Percentiles rank a stretch among this genome's conserved stretches.
These are phyloP conservation scores for Pichia sp. DNA, from an alignment of 1,139 yeast species.

Conservation along the genomic window DNA sequence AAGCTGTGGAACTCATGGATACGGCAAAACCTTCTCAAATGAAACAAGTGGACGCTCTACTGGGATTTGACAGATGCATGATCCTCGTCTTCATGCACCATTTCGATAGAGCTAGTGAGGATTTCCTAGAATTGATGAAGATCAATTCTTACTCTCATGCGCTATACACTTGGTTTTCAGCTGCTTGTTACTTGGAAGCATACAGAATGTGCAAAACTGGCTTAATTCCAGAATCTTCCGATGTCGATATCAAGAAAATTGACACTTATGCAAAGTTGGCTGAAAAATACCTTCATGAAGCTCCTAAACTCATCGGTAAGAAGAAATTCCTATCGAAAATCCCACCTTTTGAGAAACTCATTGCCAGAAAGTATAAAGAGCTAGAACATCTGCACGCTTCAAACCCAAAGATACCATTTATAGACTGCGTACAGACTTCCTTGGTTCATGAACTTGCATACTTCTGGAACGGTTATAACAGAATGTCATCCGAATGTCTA, in stretches of 20 bases:
- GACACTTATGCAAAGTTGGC: conserved; percentile 53
- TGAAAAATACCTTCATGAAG: conserved; percentile 50
- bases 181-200: conserved; percentile 75
- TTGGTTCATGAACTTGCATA: conserved; percentile 80
- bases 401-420: conserved; percentile 35
- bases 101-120: conserved; percentile 75
- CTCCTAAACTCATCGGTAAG: conserved; percentile 54
- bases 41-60: conserved; percentile 86
- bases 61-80: conserved; percentile 80
- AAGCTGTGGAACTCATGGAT: conserved; percentile 74
- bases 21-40: conserved; percentile 64
- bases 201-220: conserved; percentile 55
- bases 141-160: conserved; percentile 92
- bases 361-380: conserved; percentile 62
- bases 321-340: conserved; percentile 70
- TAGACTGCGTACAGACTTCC: conserved; percentile 81
- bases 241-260: conserved; percentile 34
- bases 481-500: conserved; percentile 68
- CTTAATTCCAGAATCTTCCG: conserved; percentile 23
- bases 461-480: conserved; percentile 88
- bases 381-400: conserved; percentile 36
- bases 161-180: conserved; percentile 78
- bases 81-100: conserved; percentile 68
- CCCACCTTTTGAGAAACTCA: conserved; percentile 86
- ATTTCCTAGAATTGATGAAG: conserved; percentile 59